Percentiles rank a stretch among this genome's conserved stretches.
Evolutionary conservation across 805 yeast genomes (phyloP).

Genomic region (Aciculoconidium aculeatum): DNA sequence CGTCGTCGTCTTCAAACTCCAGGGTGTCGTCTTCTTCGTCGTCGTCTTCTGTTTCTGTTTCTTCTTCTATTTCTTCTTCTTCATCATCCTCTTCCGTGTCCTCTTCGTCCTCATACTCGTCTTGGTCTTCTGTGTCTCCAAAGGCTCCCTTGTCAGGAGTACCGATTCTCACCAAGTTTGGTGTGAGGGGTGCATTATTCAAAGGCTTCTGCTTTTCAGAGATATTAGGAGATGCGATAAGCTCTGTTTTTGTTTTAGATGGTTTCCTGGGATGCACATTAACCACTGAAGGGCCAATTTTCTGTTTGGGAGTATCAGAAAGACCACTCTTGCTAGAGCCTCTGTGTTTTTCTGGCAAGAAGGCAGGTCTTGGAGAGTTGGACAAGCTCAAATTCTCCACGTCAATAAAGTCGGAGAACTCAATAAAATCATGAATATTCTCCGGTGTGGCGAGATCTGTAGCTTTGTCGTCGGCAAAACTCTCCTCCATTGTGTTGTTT

Average conservation of each 20-base stretch:
- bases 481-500: no score
- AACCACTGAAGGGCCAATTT: constrained; percentile 1
- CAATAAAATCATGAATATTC: constrained; percentile 28
- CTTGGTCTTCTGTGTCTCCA: not conserved
- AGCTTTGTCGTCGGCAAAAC: no score
- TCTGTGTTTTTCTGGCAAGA: no score
- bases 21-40: not conserved
- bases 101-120: constrained; percentile 1
- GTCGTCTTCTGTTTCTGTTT: not conserved
- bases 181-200: constrained; percentile 9
- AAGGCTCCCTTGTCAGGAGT: constrained; percentile 3
- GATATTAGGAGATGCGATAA: constrained; percentile 3
- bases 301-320: not conserved
- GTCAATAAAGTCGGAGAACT: constrained; percentile 37
- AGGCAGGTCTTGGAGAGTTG: constrained; percentile 19
- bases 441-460: constrained; percentile 9
- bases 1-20: constrained; percentile 4
- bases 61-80: constrained; percentile 1
- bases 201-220: constrained; percentile 7
- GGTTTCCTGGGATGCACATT: not conserved
- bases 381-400: constrained; percentile 31
- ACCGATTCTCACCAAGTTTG: constrained; percentile 7
- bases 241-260: no score
- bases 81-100: constrained; percentile 1
- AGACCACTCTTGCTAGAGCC: not conserved